Evolutionary conservation across 2,329 filamentous ascomycete species (phyloP).

Genomic region (Aspergillus sp.): DNA sequence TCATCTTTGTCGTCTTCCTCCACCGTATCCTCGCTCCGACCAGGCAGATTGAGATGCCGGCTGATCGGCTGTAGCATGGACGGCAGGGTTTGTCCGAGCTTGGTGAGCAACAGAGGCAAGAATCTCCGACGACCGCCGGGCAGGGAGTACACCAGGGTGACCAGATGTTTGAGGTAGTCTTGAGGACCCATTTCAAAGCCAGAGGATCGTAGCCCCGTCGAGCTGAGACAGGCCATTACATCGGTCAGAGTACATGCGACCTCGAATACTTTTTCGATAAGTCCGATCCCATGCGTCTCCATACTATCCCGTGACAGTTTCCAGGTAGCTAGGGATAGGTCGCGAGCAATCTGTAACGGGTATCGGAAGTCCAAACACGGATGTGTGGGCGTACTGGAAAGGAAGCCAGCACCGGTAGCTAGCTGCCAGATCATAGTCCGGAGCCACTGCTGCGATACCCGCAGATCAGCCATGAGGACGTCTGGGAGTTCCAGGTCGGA

Average conservation of each 20-base stretch:
- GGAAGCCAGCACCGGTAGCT: conserved; percentile 63
- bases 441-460: conserved; percentile 69
- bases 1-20: background rate
- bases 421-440: conserved; percentile 71
- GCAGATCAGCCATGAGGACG: conserved; percentile 65
- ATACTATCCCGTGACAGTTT: conserved; percentile 71
- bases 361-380: conserved; percentile 63
- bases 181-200: conserved; percentile 67
- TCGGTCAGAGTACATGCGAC: conserved; percentile 72
- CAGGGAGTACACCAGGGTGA: conserved; percentile 66
- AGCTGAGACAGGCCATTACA: conserved; percentile 63
- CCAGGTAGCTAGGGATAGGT: conserved; percentile 64
- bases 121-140: conserved; percentile 76
- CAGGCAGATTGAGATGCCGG: conserved; percentile 19
- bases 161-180: conserved; percentile 70
- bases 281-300: conserved; percentile 70
- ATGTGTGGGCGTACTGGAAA: conserved; percentile 61
- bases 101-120: conserved; percentile 72
- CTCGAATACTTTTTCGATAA: conserved; percentile 80
- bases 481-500: conserved; percentile 57
- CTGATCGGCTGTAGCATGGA: conserved; percentile 19
- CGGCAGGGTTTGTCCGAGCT: conserved; percentile 71
- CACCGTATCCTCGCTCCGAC: background rate
- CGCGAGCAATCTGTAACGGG: conserved; percentile 61
- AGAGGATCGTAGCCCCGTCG: conserved; percentile 59